Percentiles rank a stretch among this genome's conserved stretches.
These are phyloP conservation scores for Heracleum sosnowskyi DNA, from an alignment of 129 eudicot species.

Conservation along the genomic window DNA sequence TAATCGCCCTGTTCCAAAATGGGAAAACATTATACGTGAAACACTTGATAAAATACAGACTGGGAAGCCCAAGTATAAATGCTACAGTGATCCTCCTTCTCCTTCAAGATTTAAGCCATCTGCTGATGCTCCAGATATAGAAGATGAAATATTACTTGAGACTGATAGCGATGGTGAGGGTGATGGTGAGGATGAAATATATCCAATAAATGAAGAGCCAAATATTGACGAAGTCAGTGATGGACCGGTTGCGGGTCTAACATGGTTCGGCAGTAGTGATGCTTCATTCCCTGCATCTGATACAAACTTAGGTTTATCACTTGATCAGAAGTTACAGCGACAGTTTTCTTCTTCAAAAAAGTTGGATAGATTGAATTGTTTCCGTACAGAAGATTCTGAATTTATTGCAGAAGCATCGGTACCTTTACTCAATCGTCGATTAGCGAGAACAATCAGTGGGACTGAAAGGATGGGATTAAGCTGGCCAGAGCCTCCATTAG, in stretches of 20 bases:
- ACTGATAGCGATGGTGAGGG: conserved; percentile 50
- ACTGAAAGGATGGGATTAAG: conserved; percentile 72
- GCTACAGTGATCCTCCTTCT: conserved; percentile 88
- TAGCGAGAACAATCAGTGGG: conserved; percentile 56
- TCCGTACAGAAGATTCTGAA: conserved; percentile 34
- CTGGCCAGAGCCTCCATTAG: conserved; percentile 91
- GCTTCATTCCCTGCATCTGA: conserved; percentile 14
- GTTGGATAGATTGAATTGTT: conserved; percentile 51
- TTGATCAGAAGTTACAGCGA: conserved; percentile 25
- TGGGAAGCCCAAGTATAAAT: conserved; percentile 42
- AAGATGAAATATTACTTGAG: conserved; percentile 62
- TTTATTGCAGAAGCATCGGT: conserved; percentile 20
- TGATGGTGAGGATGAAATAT: conserved; percentile 69
- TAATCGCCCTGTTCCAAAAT: conserved; percentile 61
- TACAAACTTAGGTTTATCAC: conserved; percentile 3
- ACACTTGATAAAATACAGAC: conserved; percentile 53
- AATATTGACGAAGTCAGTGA: conserved; percentile 36
- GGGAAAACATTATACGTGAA: conserved; percentile 85
- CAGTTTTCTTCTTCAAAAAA: conserved; percentile 48
- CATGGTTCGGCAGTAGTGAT: conserved; percentile 1
- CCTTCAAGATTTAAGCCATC: conserved; percentile 80
- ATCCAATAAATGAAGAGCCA: conserved; percentile 57
- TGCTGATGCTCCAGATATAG: conserved; percentile 65
- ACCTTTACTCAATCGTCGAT: conserved; percentile 17
- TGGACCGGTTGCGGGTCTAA: conserved; percentile 12